Conservation (phyloP, 805 yeast species). For the Brettanomyces custersianus region DNA sequence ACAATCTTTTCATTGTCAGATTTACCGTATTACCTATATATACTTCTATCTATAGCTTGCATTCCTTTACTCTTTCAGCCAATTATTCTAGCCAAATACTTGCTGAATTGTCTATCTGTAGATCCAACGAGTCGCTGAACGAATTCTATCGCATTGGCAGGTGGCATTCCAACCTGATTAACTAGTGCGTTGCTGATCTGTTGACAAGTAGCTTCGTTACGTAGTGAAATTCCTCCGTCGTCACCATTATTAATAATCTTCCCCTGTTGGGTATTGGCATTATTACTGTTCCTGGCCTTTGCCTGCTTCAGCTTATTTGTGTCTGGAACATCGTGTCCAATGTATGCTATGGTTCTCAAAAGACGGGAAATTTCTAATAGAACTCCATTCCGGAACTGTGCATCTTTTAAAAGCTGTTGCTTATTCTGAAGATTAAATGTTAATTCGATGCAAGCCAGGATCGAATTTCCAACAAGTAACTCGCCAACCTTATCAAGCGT, state of each 20-base stretch:
- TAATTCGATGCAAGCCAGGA: slow-evolving; percentile 65
- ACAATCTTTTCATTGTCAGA: slow-evolving; percentile 1
- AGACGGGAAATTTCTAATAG: slow-evolving; percentile 61
- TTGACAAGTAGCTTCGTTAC: slow-evolving; percentile 23
- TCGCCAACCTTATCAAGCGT: slow-evolving; percentile 59
- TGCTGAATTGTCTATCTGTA: slow-evolving; percentile 59
- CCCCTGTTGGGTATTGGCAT: slow-evolving; percentile 1
- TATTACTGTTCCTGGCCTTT: slow-evolving; percentile 4
- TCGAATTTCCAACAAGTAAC: slow-evolving; percentile 56
- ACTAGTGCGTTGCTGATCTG: slow-evolving; percentile 29
- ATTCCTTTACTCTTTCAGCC: slow-evolving; percentile 6
- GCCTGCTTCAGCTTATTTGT: slow-evolving; percentile 15
- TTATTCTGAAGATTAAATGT: slow-evolving; percentile 55
- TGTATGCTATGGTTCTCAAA: slow-evolving; percentile 48
- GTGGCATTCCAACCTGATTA: slow-evolving; percentile 54
- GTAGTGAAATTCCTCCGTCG: background rate
- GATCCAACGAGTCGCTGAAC: slow-evolving; percentile 45
- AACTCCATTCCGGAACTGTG: slow-evolving; percentile 65
- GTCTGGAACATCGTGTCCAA: slow-evolving; percentile 26
- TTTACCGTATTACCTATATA: slow-evolving; percentile 8
- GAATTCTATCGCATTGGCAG: slow-evolving; percentile 50
- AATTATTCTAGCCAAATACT: slow-evolving; percentile 45
- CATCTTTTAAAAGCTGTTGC: slow-evolving; percentile 59
- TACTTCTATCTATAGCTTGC: too few relatives aligned
- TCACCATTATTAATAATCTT: slow-evolving; percentile 22